These are phyloP conservation scores for Musa acuminata DNA, from an alignment of 176 grass and related monocot genomes.

Conservation along the genomic window DNA sequence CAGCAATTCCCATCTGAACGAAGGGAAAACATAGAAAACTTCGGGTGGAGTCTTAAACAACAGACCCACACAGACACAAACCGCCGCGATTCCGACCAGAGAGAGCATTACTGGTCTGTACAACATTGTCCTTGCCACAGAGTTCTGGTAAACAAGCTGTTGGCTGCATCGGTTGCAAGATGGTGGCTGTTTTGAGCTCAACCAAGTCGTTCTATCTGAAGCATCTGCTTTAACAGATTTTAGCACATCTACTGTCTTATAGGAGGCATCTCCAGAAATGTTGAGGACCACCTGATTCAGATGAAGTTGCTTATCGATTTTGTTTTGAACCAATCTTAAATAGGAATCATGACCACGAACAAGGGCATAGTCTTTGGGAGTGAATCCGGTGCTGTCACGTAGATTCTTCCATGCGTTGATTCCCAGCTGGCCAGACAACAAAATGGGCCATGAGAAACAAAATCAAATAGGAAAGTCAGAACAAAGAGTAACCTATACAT, in stretches of 20 bases:
- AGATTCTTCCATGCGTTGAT: conserved; percentile 66
- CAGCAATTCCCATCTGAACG: conserved; percentile 87
- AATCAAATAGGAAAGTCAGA: too few species aligned
- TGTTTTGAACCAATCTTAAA: conserved; percentile 67
- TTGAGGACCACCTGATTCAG: conserved; percentile 51
- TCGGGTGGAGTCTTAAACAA: conserved; percentile 61
- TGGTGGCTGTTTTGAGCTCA: neutral
- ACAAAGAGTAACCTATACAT: too few species aligned
- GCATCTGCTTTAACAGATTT: neutral
- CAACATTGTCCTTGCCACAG: conserved; percentile 43
- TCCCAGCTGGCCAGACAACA: conserved; percentile 41
- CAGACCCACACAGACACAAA: conserved; percentile 79
- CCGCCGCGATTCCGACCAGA: conserved; percentile 72
- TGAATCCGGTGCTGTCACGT: conserved; percentile 44
- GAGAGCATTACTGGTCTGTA: conserved; percentile 87
- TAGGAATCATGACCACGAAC: conserved; percentile 47
- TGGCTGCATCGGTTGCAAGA: conserved; percentile 1
- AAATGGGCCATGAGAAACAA: neutral
- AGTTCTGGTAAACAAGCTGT: conserved; percentile 11
- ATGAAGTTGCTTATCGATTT: conserved; percentile 62
- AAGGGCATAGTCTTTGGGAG: conserved; percentile 71
- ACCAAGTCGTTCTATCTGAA: neutral
- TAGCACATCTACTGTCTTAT: neutral
- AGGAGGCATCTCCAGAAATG: conserved; percentile 31
- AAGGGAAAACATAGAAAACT: conserved; percentile 56